Evolutionary conservation across 1,284 basidiomycete genomes (phyloP), one percentile per base, ranked within the genome.

Genomic region (Ceratobasidium theobromae): DNA sequence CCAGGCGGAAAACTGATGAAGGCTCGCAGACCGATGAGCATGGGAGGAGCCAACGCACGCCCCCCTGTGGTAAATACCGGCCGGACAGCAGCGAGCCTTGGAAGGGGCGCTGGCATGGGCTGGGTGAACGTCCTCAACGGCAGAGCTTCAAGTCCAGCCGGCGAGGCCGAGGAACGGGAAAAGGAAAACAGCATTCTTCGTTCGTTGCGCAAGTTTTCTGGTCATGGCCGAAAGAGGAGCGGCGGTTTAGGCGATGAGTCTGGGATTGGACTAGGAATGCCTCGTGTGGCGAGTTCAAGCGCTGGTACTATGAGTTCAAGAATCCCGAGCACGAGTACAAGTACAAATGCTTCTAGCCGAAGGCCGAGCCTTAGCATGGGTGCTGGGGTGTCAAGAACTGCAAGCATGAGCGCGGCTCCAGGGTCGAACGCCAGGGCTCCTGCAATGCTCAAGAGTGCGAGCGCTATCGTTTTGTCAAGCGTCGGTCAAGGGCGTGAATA

Each of bases 241-340:
- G 49, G 25, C 3, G 49, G 33, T 23, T 4, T 48, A 2, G 46
- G 46, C 2, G 2, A 12, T 4, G 46, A 25, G 6, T 25, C 25
- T 4, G n/a, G 46, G 6, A 4, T 21, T 2, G 46, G 4, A 2
- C 35, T 32, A 3, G 54, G 41, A 1, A 45, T 30, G 3, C 27
- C 27, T 32, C 33, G 49, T 16, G 35, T 21, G 18, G 9, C 43
- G 25, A 43, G 28, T 32, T 11, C 49, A 4, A 52, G 49, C 27
- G 49, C 25, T 6, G 43, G 9, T 14, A 38, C 35, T 38, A 38
- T 16, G 35, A 45, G 43, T n/a, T 45, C 60, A n/a, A 12, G 54
- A 8, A 30, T 64, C 3, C 60, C 60, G 25, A 64, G 60, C 23
- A 25, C 48, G 49, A 53, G 57, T 40, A 62, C n/a, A n/a, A n/a